A percentile compares a stretch with the other conserved stretches of the same genome.
Evolutionary conservation across 257 asterid species (phyloP).

Genomic region (Lithospermum erythrorhizon): DNA sequence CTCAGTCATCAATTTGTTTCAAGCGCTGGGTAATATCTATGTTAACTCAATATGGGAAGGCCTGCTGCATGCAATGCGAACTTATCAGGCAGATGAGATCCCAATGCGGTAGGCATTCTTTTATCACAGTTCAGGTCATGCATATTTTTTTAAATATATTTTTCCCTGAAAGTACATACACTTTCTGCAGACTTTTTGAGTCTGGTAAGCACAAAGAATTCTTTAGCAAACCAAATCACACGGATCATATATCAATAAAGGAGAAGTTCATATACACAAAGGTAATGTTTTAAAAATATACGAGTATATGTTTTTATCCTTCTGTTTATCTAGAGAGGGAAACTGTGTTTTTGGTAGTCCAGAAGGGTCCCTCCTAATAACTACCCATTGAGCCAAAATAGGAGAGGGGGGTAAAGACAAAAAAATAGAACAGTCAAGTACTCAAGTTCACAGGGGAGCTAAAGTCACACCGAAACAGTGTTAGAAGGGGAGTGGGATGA

Average conservation of each 20-base stretch:
- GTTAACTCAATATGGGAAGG: constrained; percentile 89
- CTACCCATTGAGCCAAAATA: not conserved
- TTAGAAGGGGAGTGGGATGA: no score
- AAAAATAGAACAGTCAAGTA: not conserved
- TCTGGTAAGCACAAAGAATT: constrained; percentile 62
- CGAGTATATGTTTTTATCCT: constrained; percentile 5
- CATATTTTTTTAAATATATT: not conserved
- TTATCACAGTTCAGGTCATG: constrained; percentile 3
- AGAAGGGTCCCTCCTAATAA: not conserved
- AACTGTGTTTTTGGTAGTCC: not conserved
- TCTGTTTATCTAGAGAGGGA: not conserved
- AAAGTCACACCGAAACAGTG: no score
- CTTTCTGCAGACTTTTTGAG: constrained; percentile 46
- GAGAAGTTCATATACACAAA: constrained; percentile 86
- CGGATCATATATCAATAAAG: constrained; percentile 76
- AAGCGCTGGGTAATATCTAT: constrained; percentile 70
- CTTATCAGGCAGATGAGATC: constrained; percentile 81
- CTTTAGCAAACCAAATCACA: constrained; percentile 56
- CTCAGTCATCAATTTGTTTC: constrained; percentile 62
- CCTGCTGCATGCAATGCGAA: constrained; percentile 55
- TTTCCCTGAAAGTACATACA: constrained; percentile 2
- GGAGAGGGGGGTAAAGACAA: not conserved
- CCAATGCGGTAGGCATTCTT: constrained; percentile 54
- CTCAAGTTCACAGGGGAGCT: no score
- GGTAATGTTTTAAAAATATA: constrained; percentile 36